Evolutionary conservation across 1,284 basidiomycete genomes (phyloP).

Genomic region (Fomitopsis schrenkii): DNA sequence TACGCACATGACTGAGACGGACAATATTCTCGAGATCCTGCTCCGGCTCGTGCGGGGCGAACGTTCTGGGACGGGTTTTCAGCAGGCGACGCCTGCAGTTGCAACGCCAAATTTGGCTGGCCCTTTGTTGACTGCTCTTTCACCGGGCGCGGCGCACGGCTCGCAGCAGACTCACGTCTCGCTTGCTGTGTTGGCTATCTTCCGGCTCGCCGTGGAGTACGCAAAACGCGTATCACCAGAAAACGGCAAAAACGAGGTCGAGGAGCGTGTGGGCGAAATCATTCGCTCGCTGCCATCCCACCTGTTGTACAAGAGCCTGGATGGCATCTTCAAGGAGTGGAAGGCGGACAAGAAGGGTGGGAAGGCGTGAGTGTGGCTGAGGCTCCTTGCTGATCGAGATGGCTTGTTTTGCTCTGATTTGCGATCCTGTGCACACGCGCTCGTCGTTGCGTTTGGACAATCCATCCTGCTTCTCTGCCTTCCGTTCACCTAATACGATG

Average conservation of each 20-base stretch:
- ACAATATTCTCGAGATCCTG: slow-evolving; percentile 88
- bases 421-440: background rate
- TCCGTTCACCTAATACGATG: no score
- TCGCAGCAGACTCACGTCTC: slow-evolving; percentile 91
- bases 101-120: slow-evolving; percentile 58
- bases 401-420: background rate
- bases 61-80: slow-evolving; percentile 58
- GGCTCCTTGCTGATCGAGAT: background rate
- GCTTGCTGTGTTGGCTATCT: slow-evolving; percentile 87
- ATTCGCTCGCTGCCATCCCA: slow-evolving; percentile 83
- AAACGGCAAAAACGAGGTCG: slow-evolving; percentile 64
- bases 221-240: slow-evolving; percentile 68
- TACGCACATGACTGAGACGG: slow-evolving; percentile 79
- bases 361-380: slow-evolving; percentile 14
- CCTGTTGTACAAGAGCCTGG: slow-evolving; percentile 83
- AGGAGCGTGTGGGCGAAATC: slow-evolving; percentile 83
- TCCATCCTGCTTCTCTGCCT: background rate
- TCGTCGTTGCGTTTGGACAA: background rate
- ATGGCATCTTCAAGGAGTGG: slow-evolving; percentile 94
- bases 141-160: slow-evolving; percentile 73
- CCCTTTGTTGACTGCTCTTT: slow-evolving; percentile 63
- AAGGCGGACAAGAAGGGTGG: slow-evolving; percentile 72
- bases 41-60: slow-evolving; percentile 87
- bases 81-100: slow-evolving; percentile 53
- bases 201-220: slow-evolving; percentile 79